Evolutionary conservation across 345 rosid species (phyloP).

Genomic region (Mercurialis annua): DNA sequence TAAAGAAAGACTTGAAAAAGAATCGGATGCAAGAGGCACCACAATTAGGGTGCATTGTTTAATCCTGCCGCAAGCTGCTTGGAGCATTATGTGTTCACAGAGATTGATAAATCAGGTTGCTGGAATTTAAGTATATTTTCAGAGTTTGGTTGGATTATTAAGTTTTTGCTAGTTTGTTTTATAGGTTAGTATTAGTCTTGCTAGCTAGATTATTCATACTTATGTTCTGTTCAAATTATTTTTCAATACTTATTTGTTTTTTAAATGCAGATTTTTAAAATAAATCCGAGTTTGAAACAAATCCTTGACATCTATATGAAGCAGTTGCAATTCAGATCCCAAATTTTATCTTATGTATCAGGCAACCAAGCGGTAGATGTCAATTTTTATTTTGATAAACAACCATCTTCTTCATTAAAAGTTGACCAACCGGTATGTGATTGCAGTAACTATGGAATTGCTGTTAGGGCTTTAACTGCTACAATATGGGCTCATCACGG

Average conservation of each 20-base stretch:
- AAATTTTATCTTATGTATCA: background rate
- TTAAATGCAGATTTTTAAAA: background rate
- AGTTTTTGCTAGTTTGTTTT: too few species aligned
- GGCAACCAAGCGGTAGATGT: background rate
- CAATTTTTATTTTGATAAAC: too few species aligned
- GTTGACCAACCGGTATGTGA: background rate
- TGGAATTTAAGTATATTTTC: too few species aligned
- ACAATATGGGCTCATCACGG: conserved; percentile 87
- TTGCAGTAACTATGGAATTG: conserved; percentile 82
- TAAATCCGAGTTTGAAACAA: background rate
- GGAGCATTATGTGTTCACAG: too few species aligned
- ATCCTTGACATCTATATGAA: background rate
- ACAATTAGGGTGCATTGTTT: too few species aligned
- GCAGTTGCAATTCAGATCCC: background rate
- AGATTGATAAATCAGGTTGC: too few species aligned
- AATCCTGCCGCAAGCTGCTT: too few species aligned
- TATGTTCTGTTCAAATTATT: background rate
- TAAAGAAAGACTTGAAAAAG: too few species aligned
- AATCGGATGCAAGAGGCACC: too few species aligned
- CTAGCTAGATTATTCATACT: background rate
- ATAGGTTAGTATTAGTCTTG: conserved; percentile 41
- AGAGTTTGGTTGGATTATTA: too few species aligned
- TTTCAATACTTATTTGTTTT: background rate
- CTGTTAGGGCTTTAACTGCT: conserved; percentile 89
- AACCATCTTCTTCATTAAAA: background rate